These are phyloP conservation scores for Zygosaccharomyces lentus DNA, from an alignment of 805 yeast genomes.

Conservation along the genomic window DNA sequence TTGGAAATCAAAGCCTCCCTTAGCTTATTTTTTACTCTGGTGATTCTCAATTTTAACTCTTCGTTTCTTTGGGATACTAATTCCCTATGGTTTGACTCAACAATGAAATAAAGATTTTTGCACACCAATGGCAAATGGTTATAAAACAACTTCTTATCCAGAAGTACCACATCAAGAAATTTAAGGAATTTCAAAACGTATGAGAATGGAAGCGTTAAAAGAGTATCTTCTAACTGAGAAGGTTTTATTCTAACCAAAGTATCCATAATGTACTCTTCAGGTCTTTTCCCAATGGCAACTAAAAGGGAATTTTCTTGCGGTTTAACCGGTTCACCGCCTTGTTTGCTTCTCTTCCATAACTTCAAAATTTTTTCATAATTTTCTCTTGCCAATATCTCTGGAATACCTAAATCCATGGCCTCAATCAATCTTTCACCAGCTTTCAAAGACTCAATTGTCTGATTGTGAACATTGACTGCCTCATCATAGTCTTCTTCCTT, in stretches of 20 bases:
- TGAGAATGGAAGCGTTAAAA: conserved; percentile 85
- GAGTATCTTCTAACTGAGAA: conserved; percentile 87
- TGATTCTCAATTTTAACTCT: conserved; percentile 57
- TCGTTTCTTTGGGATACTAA: conserved; percentile 66
- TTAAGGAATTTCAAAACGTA: conserved; percentile 65
- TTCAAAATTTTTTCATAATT: conserved; percentile 45
- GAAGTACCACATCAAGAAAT: conserved; percentile 74
- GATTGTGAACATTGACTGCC: conserved; percentile 65
- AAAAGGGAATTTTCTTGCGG: conserved; percentile 73
- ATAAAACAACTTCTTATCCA: conserved; percentile 42
- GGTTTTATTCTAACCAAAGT: conserved; percentile 67
- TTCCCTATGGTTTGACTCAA: conserved; percentile 74
- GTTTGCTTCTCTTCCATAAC: conserved; percentile 41
- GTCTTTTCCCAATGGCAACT: conserved; percentile 62
- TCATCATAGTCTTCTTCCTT: conserved; percentile 48
- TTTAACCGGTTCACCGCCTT: conserved; percentile 45
- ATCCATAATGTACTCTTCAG: conserved; percentile 75
- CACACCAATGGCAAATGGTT: conserved; percentile 61
- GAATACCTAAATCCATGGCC: conserved; percentile 77
- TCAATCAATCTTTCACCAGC: conserved; percentile 93
- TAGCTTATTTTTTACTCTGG: conserved; percentile 57
- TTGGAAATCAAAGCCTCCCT: conserved; percentile 51
- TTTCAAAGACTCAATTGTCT: conserved; percentile 85
- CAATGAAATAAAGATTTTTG: conserved; percentile 68
- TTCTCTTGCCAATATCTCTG: conserved; percentile 57